A percentile compares a stretch with the other conserved stretches of the same genome.
Conservation (phyloP, 306 rosid species). For the Trichosanthes cucumerina region DNA sequence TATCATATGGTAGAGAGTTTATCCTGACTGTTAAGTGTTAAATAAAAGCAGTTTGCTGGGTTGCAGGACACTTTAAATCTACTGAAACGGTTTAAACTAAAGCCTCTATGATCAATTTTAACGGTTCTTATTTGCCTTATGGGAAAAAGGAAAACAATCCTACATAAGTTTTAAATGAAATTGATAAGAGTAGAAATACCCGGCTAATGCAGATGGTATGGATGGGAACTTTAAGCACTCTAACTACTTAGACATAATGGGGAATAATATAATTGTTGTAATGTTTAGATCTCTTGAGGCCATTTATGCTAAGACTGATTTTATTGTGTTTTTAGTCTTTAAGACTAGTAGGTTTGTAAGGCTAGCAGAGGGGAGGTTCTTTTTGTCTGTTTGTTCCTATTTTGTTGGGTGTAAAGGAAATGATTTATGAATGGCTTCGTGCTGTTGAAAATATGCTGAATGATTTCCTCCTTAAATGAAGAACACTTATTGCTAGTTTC, state of each 20-base stretch:
- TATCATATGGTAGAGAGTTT: neutral
- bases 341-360: neutral
- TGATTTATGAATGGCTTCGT: neutral
- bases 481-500: constrained; percentile 1
- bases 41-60: neutral
- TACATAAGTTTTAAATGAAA: neutral
- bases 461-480: neutral
- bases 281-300: neutral
- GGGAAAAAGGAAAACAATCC: neutral
- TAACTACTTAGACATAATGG: neutral
- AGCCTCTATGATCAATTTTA: neutral
- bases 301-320: neutral
- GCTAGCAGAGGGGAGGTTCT: neutral
- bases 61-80: neutral
- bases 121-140: neutral
- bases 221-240: neutral
- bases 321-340: neutral
- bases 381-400: neutral
- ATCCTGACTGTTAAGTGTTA: neutral
- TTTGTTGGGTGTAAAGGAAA: neutral
- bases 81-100: neutral
- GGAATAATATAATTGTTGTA: neutral
- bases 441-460: neutral
- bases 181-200: neutral
- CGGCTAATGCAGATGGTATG: neutral